Evolutionary conservation across 768 basidiomycete species (phyloP), one percentile per base, ranked within the genome.

Genomic region (Coprinellus micaceus): DNA sequence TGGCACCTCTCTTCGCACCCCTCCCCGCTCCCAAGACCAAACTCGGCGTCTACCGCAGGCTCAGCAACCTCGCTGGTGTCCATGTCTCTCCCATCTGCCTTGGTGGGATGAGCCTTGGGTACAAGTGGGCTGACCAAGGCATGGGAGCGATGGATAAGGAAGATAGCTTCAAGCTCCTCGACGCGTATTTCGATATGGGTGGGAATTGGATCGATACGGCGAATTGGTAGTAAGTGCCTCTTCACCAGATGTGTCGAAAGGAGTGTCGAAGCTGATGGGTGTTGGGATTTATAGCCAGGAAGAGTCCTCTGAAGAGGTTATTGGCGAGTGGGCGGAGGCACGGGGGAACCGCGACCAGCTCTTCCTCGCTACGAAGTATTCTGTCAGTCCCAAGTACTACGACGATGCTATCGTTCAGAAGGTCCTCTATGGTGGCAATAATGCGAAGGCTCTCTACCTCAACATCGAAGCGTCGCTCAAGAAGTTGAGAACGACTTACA

Each of bases 131-230:
- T 1, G 56, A 60, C 0, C 2, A 65, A 0, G 70, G 70, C 0
- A 62, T 73, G 66, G 77, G 79, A 0, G 55, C 58, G 0, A 77
- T 79, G 74, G 60, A 69, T 61, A 80, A 79, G 62, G 70, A 74
- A 29, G 51, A 61, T 15, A 68, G 73, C 12, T 79, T 80, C 70
- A 71, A 76, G 64, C 68, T 82, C 17, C 66, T 82, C 0, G 79
- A 81, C 50, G 69, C 74, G 0, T 79, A 64, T 58, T 73, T 63
- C 44, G 72, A 77, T 17, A 67, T 67, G 0, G 79, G 79, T 2
- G 79, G 80, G 0, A 80, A 80, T 61, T 76, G 78, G 43, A 77
- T 80, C 55, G 78, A 78, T 48, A 79, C 78, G 0, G 76, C 80
- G 3, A 79, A 76, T 57, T 67, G 63, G 61, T 81, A 80, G 75